Evolutionary conservation across 306 rosid genomes (phyloP).

Genomic region (Mimosa bimucronata): DNA sequence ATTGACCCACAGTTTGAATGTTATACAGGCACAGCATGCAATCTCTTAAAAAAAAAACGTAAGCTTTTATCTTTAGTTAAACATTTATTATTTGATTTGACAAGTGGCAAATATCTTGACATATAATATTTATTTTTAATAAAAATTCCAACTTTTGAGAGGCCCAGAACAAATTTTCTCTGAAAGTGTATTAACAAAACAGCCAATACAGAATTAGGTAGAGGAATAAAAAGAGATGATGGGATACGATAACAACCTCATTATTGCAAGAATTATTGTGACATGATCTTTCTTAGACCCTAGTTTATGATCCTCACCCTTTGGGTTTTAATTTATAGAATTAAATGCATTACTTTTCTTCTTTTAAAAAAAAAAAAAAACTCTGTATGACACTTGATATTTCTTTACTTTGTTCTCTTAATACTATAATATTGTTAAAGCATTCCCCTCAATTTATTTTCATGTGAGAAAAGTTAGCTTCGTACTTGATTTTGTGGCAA

Average conservation of each 20-base stretch:
- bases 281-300: neutral
- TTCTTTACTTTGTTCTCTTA: neutral
- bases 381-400: neutral
- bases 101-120: neutral
- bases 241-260: conserved; percentile 5
- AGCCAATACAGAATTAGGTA: neutral
- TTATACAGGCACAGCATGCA: neutral
- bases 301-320: neutral
- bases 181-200: neutral
- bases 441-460: neutral
- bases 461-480: neutral
- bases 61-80: neutral
- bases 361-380: neutral
- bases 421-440: neutral
- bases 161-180: neutral
- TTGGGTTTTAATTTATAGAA: neutral
- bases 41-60: neutral
- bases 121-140: neutral
- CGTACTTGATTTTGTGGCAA: neutral
- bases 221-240: neutral
- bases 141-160: neutral
- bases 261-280: neutral
- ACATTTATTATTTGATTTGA: neutral
- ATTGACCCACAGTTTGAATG: neutral
- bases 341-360: neutral